Conservation (phyloP, 129 eudicot genomes). For the carrot (Daucus carota) region DH1_v3.0 NC_030386.2:12505001-12505500, state of each 20-base stretch:
- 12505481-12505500: constrained; percentile 87
- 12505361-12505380: constrained; percentile 98
- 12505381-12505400: constrained; percentile 88
- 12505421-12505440: constrained; percentile 69
- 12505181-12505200: constrained; percentile 99
- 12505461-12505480: constrained; percentile 84
- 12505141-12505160: constrained; percentile 1
- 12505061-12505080: constrained; percentile 76
- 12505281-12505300: constrained; percentile 97
- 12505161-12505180: constrained; percentile 62
- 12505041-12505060: constrained; percentile 81
- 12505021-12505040: constrained; percentile 77
- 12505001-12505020: constrained; percentile 84
- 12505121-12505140: background rate
- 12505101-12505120: background rate
- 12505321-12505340: constrained; percentile 76
- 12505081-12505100: constrained; percentile 1
- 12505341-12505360: constrained; percentile 86
- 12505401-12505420: constrained; percentile 57
- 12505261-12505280: constrained; percentile 93
- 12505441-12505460: constrained; percentile 76
- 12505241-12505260: constrained; percentile 85
- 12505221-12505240: constrained; percentile 93
- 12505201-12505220: constrained; percentile 90
- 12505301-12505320: constrained; percentile 83